Percentiles rank a stretch among this genome's conserved stretches.
These are phyloP conservation scores for Phytophthora niederhauseri DNA, from an alignment of 352 stramenopile species.

Conservation along the genomic window DNA sequence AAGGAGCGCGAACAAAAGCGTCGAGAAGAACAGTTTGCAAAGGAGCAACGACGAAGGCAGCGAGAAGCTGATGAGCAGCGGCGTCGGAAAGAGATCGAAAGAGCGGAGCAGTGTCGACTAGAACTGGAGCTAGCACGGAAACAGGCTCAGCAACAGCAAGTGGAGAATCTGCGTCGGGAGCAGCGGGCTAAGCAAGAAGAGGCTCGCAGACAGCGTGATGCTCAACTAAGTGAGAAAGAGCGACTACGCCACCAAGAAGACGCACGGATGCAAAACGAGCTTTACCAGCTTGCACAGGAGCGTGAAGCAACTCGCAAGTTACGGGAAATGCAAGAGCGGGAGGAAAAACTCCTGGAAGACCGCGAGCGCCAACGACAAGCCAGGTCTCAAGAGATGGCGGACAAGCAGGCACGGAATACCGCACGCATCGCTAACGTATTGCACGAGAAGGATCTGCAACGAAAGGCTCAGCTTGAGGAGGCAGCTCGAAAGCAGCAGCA, in stretches of 20 bases:
- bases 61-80: slow-evolving; percentile 59
- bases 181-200: slow-evolving; percentile 61
- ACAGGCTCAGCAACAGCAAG: slow-evolving; percentile 51
- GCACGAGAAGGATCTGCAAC: slow-evolving; percentile 61
- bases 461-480: slow-evolving; percentile 50
- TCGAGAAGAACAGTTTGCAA: slow-evolving; percentile 48
- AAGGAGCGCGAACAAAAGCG: slow-evolving; percentile 57
- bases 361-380: slow-evolving; percentile 50
- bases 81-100: slow-evolving; percentile 57
- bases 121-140: slow-evolving; percentile 52
- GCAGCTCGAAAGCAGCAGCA: slow-evolving; percentile 66
- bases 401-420: slow-evolving; percentile 76
- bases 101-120: slow-evolving; percentile 49
- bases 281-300: slow-evolving; percentile 50
- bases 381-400: slow-evolving; percentile 48
- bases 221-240: slow-evolving; percentile 59
- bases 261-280: slow-evolving; percentile 51
- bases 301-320: slow-evolving; percentile 49
- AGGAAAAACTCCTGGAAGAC: slow-evolving; percentile 50
- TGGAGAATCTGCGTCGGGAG: slow-evolving; percentile 48
- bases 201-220: slow-evolving; percentile 48
- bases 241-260: slow-evolving; percentile 63
- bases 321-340: slow-evolving; percentile 52
- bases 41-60: slow-evolving; percentile 49
- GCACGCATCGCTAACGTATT: slow-evolving; percentile 67